phyloP scores from a whole-genome alignment of 2,329 filamentous ascomycete species.

The Penicillium sp. region DNA sequence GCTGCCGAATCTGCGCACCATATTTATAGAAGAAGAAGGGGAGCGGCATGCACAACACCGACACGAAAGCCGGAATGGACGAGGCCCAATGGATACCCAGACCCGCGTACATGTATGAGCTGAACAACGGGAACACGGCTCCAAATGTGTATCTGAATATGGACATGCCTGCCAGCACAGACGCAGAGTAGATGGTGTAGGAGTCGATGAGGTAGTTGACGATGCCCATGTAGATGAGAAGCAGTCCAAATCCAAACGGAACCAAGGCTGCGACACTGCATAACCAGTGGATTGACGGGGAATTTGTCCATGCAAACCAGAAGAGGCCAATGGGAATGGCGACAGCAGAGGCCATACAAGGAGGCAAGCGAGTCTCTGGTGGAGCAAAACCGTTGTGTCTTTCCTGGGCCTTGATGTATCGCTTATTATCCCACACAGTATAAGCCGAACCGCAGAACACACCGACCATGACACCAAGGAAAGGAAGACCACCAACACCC shows the following conservation, averaged over 20 bases:
- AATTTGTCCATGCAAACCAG: slow-evolving; percentile 59
- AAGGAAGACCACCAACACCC: slow-evolving; percentile 34
- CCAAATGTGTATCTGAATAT: slow-evolving; percentile 44
- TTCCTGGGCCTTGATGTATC: background rate
- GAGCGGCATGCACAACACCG: background rate
- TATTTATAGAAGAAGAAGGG: slow-evolving; percentile 1
- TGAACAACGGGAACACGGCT: slow-evolving; percentile 46
- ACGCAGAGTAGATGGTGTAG: slow-evolving; percentile 38
- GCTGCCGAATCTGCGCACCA: background rate
- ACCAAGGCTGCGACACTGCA: slow-evolving; percentile 27
- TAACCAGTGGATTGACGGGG: slow-evolving; percentile 32
- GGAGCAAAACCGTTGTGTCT: background rate
- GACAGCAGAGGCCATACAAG: slow-evolving; percentile 47
- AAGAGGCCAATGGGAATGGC: slow-evolving; percentile 55
- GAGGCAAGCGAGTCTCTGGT: slow-evolving; percentile 32
- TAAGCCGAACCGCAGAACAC: slow-evolving; percentile 39
- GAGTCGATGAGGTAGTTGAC: slow-evolving; percentile 39
- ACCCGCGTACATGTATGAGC: slow-evolving; percentile 27
- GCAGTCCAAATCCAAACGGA: slow-evolving; percentile 36
- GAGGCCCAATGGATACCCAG: slow-evolving; percentile 4
- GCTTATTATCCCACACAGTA: background rate
- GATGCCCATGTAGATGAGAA: slow-evolving; percentile 31
- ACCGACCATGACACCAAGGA: slow-evolving; percentile 44
- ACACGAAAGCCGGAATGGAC: background rate
- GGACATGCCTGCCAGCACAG: slow-evolving; percentile 38